phyloP scores from a whole-genome alignment of 2,329 filamentous ascomycete species.

The Biscogniauxia marginata region DNA sequence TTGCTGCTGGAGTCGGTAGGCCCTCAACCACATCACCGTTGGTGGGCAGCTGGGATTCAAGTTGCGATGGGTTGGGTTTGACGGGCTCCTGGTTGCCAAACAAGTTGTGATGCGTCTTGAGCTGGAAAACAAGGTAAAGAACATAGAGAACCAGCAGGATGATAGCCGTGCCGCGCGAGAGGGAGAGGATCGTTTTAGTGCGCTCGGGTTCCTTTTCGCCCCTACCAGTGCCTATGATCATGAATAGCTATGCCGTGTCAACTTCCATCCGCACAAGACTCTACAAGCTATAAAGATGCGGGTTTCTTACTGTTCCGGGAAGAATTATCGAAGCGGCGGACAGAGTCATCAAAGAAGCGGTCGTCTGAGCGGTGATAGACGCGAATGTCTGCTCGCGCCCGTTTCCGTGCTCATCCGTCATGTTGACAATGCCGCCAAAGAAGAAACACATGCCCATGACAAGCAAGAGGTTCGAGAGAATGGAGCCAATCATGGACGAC shows the following conservation, averaged over 20 bases:
- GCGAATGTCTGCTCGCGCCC: slow-evolving; percentile 72
- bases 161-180: slow-evolving; percentile 74
- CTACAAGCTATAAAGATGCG: too few species aligned
- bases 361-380: slow-evolving; percentile 74
- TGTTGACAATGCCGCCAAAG: slow-evolving; percentile 67
- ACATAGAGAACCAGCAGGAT: slow-evolving; percentile 74
- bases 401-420: slow-evolving; percentile 52
- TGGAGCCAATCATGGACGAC: slow-evolving; percentile 93
- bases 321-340: slow-evolving; percentile 77
- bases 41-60: slow-evolving; percentile 15
- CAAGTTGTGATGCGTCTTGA: slow-evolving; percentile 69
- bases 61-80: slow-evolving; percentile 14
- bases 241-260: slow-evolving; percentile 55
- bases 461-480: slow-evolving; percentile 89
- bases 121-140: slow-evolving; percentile 76
- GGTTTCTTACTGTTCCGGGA: slow-evolving; percentile 60
- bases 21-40: slow-evolving; percentile 16
- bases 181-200: slow-evolving; percentile 61
- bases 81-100: slow-evolving; percentile 57
- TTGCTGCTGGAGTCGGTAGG: slow-evolving; percentile 5
- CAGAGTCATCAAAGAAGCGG: slow-evolving; percentile 70
- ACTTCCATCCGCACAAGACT: too few species aligned
- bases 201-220: slow-evolving; percentile 36
- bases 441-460: slow-evolving; percentile 82
- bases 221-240: slow-evolving; percentile 50